phyloP scores from a whole-genome alignment of 371 early-diverging fungal genomes.

The Rhizopus microsporus region DNA sequence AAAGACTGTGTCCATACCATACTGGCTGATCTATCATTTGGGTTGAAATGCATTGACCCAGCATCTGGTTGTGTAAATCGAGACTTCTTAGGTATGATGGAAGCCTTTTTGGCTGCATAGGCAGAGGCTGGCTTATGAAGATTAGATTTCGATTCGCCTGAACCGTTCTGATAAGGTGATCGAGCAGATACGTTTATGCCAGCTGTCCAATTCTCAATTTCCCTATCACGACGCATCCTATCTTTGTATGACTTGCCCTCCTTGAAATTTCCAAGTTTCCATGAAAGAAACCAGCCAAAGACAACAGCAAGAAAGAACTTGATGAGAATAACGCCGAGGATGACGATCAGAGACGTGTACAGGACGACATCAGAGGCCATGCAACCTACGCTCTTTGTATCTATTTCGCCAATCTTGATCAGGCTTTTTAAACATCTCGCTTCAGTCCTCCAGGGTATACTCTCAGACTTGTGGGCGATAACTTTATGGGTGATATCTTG shows the following conservation, averaged over 20 bases:
- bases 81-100: constrained; percentile 27
- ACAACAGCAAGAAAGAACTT: constrained; percentile 68
- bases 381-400: constrained; percentile 71
- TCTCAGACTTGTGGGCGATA: constrained; percentile 19
- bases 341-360: constrained; percentile 54
- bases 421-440: constrained; percentile 66
- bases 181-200: constrained; percentile 51
- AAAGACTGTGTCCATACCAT: constrained; percentile 24
- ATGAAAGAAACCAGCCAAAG: constrained; percentile 66
- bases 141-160: neutral
- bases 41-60: constrained; percentile 26
- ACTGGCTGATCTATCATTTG: constrained; percentile 21
- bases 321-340: constrained; percentile 60
- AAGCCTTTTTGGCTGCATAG: constrained; percentile 9
- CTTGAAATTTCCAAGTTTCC: constrained; percentile 43
- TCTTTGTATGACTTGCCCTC: constrained; percentile 41
- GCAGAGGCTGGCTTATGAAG: neutral
- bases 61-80: constrained; percentile 36
- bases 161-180: constrained; percentile 22
- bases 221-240: constrained; percentile 49
- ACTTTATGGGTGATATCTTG: constrained; percentile 46
- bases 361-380: constrained; percentile 68
- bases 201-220: constrained; percentile 61
- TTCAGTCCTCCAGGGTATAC: constrained; percentile 31
- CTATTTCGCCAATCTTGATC: constrained; percentile 78